Evolutionary conservation across 768 basidiomycete species (phyloP).

Genomic region (Hericium coralloides): DNA sequence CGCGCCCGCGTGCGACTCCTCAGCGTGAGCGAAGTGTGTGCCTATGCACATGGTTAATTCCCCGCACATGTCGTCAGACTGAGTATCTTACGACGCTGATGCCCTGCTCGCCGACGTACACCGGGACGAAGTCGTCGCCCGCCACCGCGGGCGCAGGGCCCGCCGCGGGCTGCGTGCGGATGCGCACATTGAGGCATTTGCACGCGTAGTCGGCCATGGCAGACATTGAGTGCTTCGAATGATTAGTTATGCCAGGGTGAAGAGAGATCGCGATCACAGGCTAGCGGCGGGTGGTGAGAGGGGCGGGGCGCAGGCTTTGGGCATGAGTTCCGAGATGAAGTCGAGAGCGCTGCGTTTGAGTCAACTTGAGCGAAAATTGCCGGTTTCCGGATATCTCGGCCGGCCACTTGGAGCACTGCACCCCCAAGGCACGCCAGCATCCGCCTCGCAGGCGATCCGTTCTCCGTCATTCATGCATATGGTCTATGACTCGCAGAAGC

Average conservation of each 20-base stretch:
- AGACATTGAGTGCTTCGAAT: not conserved
- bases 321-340: not conserved
- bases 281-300: not conserved
- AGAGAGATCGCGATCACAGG: not conserved
- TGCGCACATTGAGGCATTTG: conserved; percentile 63
- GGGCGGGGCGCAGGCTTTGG: not conserved
- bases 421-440: not conserved
- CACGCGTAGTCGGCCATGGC: conserved; percentile 40
- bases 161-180: conserved; percentile 29
- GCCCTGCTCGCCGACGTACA: conserved; percentile 61
- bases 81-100: conserved; percentile 46
- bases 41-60: conserved; percentile 28
- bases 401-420: too few relatives aligned
- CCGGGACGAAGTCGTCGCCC: conserved; percentile 36
- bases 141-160: conserved; percentile 8
- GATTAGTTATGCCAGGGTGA: not conserved
- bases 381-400: not conserved
- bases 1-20: conserved; percentile 36
- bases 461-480: too few relatives aligned
- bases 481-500: too few relatives aligned
- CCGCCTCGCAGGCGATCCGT: too few relatives aligned
- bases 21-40: conserved; percentile 61
- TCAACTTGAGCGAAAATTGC: not conserved
- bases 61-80: not conserved
- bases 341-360: not conserved